Base-by-base conservation (phyloP, 2,329 filamentous ascomycete genomes). In the Colletotrichum musae region DNA sequence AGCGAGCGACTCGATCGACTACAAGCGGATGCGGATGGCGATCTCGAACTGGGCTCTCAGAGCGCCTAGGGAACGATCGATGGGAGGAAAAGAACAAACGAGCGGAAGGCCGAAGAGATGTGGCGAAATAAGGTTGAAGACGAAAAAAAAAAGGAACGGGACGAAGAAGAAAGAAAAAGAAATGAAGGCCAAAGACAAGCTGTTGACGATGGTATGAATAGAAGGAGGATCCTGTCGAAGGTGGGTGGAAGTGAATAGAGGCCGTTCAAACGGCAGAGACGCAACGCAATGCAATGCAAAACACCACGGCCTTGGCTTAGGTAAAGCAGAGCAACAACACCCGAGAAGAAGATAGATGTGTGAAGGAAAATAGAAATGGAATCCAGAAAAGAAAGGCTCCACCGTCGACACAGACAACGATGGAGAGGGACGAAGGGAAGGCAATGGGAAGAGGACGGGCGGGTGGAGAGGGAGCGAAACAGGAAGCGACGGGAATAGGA, bases 321-420 rank as follows among this genome's bases (percentile, higher is more conserved):
- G 24, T 26, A 28, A 60, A 60, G 21, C 28, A 18, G 13, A 60
- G 24, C n/a, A 28, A 52, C 39, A 54, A 58, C 24, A 50, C 28
- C 36, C 32, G 26, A 41, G 36, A 57, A 24, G 28, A 48, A 26
- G 28, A 36, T 52, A 24, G 51, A 39, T n/a, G 16, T n/a, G 18
- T 15, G 45, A n/a, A 47, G 53, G 36, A 50, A 57, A 65, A 60
- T 54, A 47, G 62, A 66, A 66, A 43, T 56, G 32, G 32, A 10
- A 36, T 36, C 32, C 32, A 36, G 10, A 36, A 32, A 9, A 32
- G 7, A 65, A 32, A 16, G 59, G 56, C 62, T 56, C 66, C 61
- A 66, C 61, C 54, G 66, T 69, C 61, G 62, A 69, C 41, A 50
- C 62, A 65, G 66, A 60, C 61, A 51, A 59, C 43, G 48, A 51